phyloP scores from a whole-genome alignment of 352 stramenopile species.

The Phytophthora colocasiae region DNA sequence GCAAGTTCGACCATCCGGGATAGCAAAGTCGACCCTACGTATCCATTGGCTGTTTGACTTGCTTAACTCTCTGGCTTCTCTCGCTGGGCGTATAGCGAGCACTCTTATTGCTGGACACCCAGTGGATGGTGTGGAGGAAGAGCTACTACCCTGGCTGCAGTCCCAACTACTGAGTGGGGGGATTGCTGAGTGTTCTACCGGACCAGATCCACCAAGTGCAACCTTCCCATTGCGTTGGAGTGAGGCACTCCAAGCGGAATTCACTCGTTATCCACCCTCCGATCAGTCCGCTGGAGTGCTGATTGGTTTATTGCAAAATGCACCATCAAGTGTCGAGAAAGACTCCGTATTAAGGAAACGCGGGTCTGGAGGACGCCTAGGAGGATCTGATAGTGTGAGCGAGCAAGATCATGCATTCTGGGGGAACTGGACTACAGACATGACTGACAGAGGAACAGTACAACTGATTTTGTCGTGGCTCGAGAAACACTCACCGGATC shows the following conservation, averaged over 20 bases:
- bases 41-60: constrained; percentile 89
- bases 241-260: constrained; percentile 48
- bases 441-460: constrained; percentile 61
- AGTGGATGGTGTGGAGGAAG: constrained; percentile 80
- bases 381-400: constrained; percentile 21
- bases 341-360: constrained; percentile 24
- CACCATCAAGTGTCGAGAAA: constrained; percentile 13
- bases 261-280: constrained; percentile 27
- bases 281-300: constrained; percentile 16
- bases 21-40: constrained; percentile 79
- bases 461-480: constrained; percentile 79
- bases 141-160: constrained; percentile 85
- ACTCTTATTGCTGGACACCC: constrained; percentile 82
- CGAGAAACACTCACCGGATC: constrained; percentile 75
- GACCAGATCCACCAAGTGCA: constrained; percentile 2
- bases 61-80: constrained; percentile 75
- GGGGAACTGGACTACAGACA: constrained; percentile 61
- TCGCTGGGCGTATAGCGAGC: constrained; percentile 70
- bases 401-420: constrained; percentile 63
- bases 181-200: constrained; percentile 31
- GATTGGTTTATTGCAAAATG: constrained; percentile 5
- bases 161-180: constrained; percentile 83
- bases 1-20: constrained; percentile 72
- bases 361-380: constrained; percentile 23
- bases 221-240: constrained; percentile 40